Evolutionary conservation across 2,329 filamentous ascomycete genomes (phyloP).

Genomic region (Alternaria sp.): DNA sequence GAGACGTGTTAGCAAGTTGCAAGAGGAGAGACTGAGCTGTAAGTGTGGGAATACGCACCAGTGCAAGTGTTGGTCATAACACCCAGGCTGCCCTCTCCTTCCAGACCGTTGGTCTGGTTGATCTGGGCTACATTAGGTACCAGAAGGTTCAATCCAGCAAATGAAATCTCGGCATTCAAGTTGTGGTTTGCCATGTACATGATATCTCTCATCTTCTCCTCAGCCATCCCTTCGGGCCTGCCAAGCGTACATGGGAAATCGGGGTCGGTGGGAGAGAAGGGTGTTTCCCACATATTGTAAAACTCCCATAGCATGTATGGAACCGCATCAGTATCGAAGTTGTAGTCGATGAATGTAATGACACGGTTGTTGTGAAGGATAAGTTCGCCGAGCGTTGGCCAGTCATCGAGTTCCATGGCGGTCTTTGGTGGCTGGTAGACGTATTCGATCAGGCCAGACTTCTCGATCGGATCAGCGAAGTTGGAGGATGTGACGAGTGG

Average conservation of each 20-base stretch:
- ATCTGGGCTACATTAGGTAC: constrained; percentile 49
- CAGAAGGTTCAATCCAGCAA: constrained; percentile 39
- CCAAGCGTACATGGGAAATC: constrained; percentile 81
- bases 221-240: constrained; percentile 73
- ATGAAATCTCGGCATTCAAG: constrained; percentile 74
- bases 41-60: constrained; percentile 34
- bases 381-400: constrained; percentile 80
- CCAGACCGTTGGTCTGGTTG: constrained; percentile 46
- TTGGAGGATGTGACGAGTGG: constrained; percentile 67
- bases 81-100: constrained; percentile 46
- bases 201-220: constrained; percentile 62
- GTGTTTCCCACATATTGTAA: constrained; percentile 89
- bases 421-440: constrained; percentile 78
- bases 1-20: not conserved
- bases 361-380: constrained; percentile 49
- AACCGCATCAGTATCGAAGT: constrained; percentile 76
- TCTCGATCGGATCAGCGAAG: constrained; percentile 74
- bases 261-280: constrained; percentile 75
- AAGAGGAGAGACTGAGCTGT: not conserved
- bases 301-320: constrained; percentile 92
- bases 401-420: constrained; percentile 79
- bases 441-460: constrained; percentile 76
- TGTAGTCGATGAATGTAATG: constrained; percentile 53
- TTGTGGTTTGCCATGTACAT: constrained; percentile 94
- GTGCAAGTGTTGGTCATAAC: constrained; percentile 44